Evolutionary conservation across 1,284 basidiomycete species (phyloP), one percentile per base, ranked within the genome.

Genomic region (Heterobasidion parviporum): DNA sequence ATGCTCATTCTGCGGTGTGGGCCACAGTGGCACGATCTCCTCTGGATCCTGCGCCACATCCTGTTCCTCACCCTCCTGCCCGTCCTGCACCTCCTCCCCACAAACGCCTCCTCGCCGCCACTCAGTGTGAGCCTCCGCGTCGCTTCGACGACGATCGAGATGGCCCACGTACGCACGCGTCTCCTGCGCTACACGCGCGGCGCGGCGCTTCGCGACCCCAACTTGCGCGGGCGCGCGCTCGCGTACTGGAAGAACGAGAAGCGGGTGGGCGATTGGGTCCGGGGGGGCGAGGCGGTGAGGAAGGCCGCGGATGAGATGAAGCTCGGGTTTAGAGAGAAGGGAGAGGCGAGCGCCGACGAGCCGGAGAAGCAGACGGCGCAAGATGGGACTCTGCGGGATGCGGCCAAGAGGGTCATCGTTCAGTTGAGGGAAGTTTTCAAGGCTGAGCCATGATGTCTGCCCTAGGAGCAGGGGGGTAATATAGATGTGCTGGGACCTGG

Each of bases 1-100:
- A 26, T 8, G 15, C 8, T 52, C 20, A 35, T 10, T n/a, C 34
- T n/a, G 8, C 8, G 15, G 8, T 6, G 6, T 3, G 18, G 54
- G 10, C 32, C 9, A 49, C 61, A 89, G 87, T 84, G 81, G 80
- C 83, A 87, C 69, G 85, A 89, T 65, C 72, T 64, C 33, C 68
- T 83, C 41, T 77, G 77, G 66, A 64, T 74, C 54, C 58, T 72
- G 18, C 84, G 87, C 10, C 78, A 80, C 56, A 43, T 73, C 4
- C 65, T 86, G 56, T 85, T 89, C 69, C 71, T 87, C 57, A 15
- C 75, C 38, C 72, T 89, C 8, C 84, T 85, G 0, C 59, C 80
- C 32, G 52, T 77, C 51, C 62, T 83, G n/a, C 75, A 77, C 64
- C 38, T 41, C 38, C 38, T 41, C 4, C 38, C 38, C 1, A 10